Evolutionary conservation across 192 early-diverging fungal genomes (phyloP), one percentile per base, ranked within the genome.

Genomic region (Funneliformis geosporum): DNA sequence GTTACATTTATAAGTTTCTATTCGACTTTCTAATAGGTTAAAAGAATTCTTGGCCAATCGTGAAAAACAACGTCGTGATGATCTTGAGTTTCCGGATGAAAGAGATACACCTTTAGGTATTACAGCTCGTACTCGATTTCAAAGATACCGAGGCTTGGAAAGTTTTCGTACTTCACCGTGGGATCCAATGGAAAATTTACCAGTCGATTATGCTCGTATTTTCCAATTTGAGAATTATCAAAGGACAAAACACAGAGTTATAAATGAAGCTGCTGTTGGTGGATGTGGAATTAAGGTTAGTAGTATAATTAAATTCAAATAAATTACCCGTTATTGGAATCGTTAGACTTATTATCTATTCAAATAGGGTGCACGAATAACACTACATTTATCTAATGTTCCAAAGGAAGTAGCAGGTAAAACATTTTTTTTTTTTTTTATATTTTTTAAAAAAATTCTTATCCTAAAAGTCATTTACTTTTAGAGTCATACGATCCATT

Each of bases 131-230:
- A 84, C 90, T 59, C 90, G 98, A 79, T 99, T 99, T 86, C 90
- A 91, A n/a, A 89, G 93, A 79, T 99, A 95, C 86, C 94, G 98
- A 80, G 98, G 97, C 28, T 88, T 99, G 73, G 93, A 97, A 83
- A 94, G 92, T 68, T 97, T 98, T 88, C 87, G 96, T 79, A 97
- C 94, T 18, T 97, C 95, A 5, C 93, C 97, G 14, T 99, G 98
- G 98, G 98, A 99, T 83, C 93, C 97, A 10, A 96, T 96, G 88
- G 98, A 99, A 85, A 98, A 98, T 85, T 86, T 99, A 76, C 98
- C 98, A 0, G 86, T 95, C 43, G 98, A 99, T 83, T 99, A 98
- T 83, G 91, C 90, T 40, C 92, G 95, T 65, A 97, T 99, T 75
- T 99, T 98, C 89, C 95, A 97, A 86, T 97, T 98, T 79, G 92